Conservation (phyloP, 2,329 filamentous ascomycete genomes). For the Diaporthe ampelina region DNA sequence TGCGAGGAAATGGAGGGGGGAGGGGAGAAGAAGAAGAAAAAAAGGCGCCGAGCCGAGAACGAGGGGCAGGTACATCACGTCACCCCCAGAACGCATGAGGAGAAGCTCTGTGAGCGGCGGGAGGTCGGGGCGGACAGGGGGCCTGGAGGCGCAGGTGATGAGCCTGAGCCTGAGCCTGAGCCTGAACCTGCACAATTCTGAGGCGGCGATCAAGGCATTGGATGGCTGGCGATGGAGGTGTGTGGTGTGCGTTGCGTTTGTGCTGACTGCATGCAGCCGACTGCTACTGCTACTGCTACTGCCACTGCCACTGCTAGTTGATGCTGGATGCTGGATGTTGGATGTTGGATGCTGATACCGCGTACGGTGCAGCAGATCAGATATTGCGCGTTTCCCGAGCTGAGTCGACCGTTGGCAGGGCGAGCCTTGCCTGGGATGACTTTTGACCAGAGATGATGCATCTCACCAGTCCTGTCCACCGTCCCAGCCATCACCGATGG, state of each 20-base stretch:
- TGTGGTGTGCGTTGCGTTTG: constrained; percentile 26
- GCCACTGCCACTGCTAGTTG: background rate
- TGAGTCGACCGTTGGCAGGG: background rate
- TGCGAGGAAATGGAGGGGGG: background rate
- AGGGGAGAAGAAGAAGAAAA: background rate
- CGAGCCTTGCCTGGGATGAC: background rate
- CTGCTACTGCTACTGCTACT: background rate
- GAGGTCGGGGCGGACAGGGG: background rate
- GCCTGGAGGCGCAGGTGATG: background rate
- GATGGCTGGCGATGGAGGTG: background rate
- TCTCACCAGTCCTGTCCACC: background rate
- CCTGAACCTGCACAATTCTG: constrained; percentile 3
- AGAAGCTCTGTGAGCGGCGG: constrained; percentile 3
- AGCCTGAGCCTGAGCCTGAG: background rate
- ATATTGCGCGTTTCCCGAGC: background rate
- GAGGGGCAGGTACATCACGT: constrained; percentile 25
- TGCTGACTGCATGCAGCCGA: constrained; percentile 28
- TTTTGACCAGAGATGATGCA: background rate
- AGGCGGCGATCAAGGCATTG: constrained; percentile 29
- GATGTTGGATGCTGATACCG: background rate
- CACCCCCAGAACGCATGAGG: constrained; percentile 12
- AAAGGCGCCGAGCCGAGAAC: constrained; percentile 14
- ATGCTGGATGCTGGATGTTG: too few relatives aligned
- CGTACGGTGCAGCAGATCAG: background rate
- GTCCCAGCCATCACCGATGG: constrained; percentile 24